phyloP scores from a whole-genome alignment of 2,329 filamentous ascomycete species.

The Colletotrichum lini region DNA sequence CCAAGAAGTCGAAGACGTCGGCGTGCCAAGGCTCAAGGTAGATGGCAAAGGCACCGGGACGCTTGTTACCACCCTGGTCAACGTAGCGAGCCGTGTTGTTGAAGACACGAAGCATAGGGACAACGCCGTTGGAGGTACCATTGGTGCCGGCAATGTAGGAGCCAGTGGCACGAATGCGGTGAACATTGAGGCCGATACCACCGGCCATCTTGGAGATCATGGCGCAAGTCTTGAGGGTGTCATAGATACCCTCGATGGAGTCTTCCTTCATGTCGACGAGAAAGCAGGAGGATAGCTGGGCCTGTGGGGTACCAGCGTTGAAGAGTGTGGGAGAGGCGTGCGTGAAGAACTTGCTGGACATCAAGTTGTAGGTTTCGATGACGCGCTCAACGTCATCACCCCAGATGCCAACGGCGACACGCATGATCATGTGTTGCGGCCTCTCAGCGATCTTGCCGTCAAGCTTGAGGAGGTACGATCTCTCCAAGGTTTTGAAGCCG shows the following conservation, averaged over 20 bases:
- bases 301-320: conserved; percentile 95
- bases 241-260: conserved; percentile 99
- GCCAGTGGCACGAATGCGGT: conserved; percentile 96
- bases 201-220: conserved; percentile 99
- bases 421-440: conserved; percentile 99
- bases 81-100: conserved; percentile 99
- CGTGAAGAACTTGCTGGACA: conserved; percentile 99
- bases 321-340: conserved; percentile 98
- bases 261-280: conserved; percentile 99
- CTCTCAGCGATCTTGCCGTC: conserved; percentile 97
- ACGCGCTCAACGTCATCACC: conserved; percentile 94
- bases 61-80: conserved; percentile 99
- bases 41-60: conserved; percentile 97
- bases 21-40: conserved; percentile 99
- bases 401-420: conserved; percentile 97
- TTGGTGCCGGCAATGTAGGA: conserved; percentile 99
- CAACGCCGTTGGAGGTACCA: conserved; percentile 96
- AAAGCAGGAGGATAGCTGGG: conserved; percentile 98
- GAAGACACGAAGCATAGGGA: conserved; percentile 98
- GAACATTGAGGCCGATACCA: conserved; percentile 96
- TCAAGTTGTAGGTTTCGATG: conserved; percentile 98
- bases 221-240: conserved; percentile 98
- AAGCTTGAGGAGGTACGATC: conserved; percentile 96
- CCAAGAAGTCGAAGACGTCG: conserved; percentile 97
- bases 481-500: conserved; percentile 98